Percentiles rank a stretch among this genome's conserved stretches.
Conservation (phyloP, 768 basidiomycete species). For the Boletus pseudopeckii region DNA sequence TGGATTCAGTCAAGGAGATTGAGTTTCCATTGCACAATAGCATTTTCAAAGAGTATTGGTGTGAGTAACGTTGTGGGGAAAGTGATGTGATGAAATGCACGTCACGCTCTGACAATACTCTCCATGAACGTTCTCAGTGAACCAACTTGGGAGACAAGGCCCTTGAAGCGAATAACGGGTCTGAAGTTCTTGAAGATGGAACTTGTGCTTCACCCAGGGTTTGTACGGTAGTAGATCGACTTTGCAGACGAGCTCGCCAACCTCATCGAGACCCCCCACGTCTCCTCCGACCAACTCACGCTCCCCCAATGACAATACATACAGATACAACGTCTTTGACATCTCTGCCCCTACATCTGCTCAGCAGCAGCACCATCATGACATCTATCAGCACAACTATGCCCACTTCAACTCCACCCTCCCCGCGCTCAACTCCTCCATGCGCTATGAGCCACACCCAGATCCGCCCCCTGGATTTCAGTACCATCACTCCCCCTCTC, state of each 20-base stretch:
- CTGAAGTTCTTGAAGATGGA: too few species aligned
- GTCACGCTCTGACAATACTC: background rate
- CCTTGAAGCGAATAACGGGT: background rate
- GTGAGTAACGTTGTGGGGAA: background rate
- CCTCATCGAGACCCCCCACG: constrained; percentile 43
- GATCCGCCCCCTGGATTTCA: constrained; percentile 25
- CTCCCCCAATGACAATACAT: constrained; percentile 39
- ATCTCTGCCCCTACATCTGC: constrained; percentile 47
- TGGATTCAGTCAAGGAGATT: constrained; percentile 8
- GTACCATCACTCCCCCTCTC: constrained; percentile 29
- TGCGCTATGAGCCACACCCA: constrained; percentile 49
- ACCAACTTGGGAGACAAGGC: background rate
- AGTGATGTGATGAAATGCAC: constrained; percentile 5
- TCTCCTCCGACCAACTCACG: constrained; percentile 39
- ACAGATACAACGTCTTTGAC: constrained; percentile 61
- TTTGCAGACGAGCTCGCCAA: constrained; percentile 67
- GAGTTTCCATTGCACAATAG: constrained; percentile 10
- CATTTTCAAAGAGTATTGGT: background rate
- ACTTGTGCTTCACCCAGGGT: too few species aligned
- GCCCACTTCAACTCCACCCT: constrained; percentile 49
- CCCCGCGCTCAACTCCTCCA: constrained; percentile 48
- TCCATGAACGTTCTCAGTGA: constrained; percentile 9
- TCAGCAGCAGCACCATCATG: constrained; percentile 32
- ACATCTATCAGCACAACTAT: constrained; percentile 31
- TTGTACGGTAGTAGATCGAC: too few species aligned